phyloP scores from a whole-genome alignment of 345 rosid genomes.

The Orychophragmus violaceus region DNA sequence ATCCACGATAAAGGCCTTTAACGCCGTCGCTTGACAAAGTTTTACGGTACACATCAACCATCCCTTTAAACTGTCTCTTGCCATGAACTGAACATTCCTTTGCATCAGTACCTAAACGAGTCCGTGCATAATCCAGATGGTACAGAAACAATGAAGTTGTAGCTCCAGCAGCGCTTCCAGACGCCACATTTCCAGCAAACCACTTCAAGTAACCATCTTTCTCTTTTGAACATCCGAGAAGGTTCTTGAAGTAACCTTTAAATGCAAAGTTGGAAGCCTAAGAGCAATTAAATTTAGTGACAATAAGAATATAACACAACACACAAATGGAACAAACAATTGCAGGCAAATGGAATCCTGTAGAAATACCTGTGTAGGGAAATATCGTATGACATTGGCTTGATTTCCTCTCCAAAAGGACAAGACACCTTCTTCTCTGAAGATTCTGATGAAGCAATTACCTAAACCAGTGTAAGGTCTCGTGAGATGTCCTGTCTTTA shows the following conservation, averaged over 20 bases:
- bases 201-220: conserved; percentile 75
- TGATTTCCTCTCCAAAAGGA: conserved; percentile 97
- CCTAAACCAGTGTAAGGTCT: conserved; percentile 57
- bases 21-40: conserved; percentile 71
- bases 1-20: conserved; percentile 77
- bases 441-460: conserved; percentile 69
- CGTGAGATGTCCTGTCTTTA: conserved; percentile 63
- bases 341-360: not conserved
- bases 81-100: conserved; percentile 49
- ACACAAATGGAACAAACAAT: not conserved
- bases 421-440: conserved; percentile 69
- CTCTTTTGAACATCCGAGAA: conserved; percentile 75
- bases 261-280: conserved; percentile 98
- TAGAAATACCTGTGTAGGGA: conserved; percentile 99
- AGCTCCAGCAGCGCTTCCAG: conserved; percentile 99
- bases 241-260: conserved; percentile 84
- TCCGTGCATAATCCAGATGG: conserved; percentile 87
- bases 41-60: conserved; percentile 72
- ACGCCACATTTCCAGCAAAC: conserved; percentile 85
- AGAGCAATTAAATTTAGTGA: conserved; percentile 45
- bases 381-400: conserved; percentile 83
- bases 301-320: conserved; percentile 1
- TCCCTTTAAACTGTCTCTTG: conserved; percentile 69
- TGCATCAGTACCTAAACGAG: conserved; percentile 82
- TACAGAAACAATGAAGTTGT: conserved; percentile 73